Evolutionary conservation across 2,329 filamentous ascomycete genomes (phyloP).

Genomic region (Ceratocystis huliohia): DNA sequence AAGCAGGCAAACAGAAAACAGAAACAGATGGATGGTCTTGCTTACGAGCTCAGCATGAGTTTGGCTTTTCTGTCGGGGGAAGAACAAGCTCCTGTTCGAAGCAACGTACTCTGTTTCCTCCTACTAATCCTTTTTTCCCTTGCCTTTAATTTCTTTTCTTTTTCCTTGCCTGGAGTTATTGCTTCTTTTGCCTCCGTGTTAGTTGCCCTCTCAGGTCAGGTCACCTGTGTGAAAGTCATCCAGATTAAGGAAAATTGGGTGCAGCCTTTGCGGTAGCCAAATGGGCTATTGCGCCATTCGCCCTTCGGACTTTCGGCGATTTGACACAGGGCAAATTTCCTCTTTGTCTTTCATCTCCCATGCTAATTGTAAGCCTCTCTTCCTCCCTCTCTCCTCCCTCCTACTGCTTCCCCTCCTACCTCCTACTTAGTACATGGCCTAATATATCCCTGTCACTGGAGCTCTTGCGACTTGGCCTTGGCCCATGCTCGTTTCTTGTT

Average conservation of each 20-base stretch:
- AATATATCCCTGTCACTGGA: neutral
- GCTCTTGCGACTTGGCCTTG: neutral
- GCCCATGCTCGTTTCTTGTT: conserved; percentile 6
- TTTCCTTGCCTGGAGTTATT: neutral
- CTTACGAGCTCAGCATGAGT: neutral
- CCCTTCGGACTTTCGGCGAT: conserved; percentile 13
- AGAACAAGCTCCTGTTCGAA: neutral
- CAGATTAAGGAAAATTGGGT: neutral
- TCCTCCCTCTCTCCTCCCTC: neutral
- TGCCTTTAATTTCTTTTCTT: no score
- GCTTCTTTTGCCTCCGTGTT: conserved; percentile 12
- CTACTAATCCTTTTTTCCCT: neutral
- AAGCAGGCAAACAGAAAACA: neutral
- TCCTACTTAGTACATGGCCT: neutral
- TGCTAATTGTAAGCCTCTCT: neutral
- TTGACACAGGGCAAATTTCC: conserved; percentile 16
- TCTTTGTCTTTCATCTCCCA: neutral
- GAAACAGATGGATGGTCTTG: neutral
- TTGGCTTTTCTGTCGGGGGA: neutral
- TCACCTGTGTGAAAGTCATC: conserved; percentile 12
- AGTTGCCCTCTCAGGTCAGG: conserved; percentile 16
- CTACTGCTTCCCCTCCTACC: neutral
- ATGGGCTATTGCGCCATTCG: conserved; percentile 9
- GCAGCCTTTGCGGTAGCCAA: neutral
- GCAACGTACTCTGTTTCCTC: neutral